Evolutionary conservation across 2,329 filamentous ascomycete species (phyloP).

Genomic region (Harringtonia lauricola): DNA sequence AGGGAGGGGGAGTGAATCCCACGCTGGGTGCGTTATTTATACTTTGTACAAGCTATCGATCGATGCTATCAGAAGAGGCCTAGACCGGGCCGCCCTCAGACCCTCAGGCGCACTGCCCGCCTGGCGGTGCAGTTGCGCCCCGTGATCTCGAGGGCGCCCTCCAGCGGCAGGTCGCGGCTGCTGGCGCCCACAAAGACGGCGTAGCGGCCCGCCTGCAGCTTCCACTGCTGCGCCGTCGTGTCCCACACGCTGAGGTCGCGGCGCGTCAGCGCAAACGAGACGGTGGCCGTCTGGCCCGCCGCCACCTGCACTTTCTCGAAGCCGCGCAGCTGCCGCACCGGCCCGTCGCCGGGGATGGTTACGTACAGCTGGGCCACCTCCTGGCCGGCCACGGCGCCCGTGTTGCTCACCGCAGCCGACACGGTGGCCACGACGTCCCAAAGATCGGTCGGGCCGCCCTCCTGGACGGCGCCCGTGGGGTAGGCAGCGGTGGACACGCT

Average conservation of each 20-base stretch:
- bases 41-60: too few relatives aligned
- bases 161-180: not conserved
- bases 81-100: too few relatives aligned
- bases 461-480: constrained; percentile 47
- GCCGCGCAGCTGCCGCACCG: constrained; percentile 23
- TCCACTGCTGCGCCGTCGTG: constrained; percentile 34
- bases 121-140: too few relatives aligned
- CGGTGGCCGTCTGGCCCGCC: constrained; percentile 16
- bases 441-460: constrained; percentile 53
- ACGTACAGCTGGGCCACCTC: constrained; percentile 30
- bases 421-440: constrained; percentile 16
- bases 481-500: constrained; percentile 31
- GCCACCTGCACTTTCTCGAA: constrained; percentile 22
- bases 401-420: constrained; percentile 29
- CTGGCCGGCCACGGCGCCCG: constrained; percentile 31
- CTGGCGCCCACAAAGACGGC: not conserved
- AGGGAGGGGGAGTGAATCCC: too few relatives aligned
- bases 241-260: constrained; percentile 40
- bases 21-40: too few relatives aligned
- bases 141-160: not conserved
- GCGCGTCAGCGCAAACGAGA: constrained; percentile 24
- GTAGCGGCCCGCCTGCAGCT: constrained; percentile 23
- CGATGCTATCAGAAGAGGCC: too few relatives aligned
- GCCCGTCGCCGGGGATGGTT: constrained; percentile 20
- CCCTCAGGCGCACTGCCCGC: too few relatives aligned